These are phyloP conservation scores for Malassezia japonica DNA, from an alignment of 1,284 basidiomycete species.

Conservation along the genomic window DNA sequence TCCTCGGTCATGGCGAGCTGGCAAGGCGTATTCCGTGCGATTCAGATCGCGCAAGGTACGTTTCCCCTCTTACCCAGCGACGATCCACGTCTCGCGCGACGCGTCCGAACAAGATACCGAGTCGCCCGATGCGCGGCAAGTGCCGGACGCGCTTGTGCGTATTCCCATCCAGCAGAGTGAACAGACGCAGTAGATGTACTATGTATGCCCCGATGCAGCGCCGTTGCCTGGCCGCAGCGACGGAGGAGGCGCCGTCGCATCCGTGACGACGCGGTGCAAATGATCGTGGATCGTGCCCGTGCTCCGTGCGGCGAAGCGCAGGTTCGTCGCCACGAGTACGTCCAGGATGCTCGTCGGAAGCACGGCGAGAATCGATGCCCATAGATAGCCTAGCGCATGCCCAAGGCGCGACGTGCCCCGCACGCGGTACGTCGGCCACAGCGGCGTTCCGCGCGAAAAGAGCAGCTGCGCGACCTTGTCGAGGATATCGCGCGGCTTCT, in stretches of 20 bases:
- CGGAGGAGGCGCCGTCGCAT: not conserved
- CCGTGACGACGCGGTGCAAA: not conserved
- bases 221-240: not conserved
- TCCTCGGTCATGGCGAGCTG: conserved; percentile 39
- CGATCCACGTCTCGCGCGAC: not conserved
- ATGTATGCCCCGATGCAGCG: not conserved
- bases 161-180: conserved; percentile 4
- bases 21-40: conserved; percentile 45
- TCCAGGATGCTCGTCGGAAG: not conserved
- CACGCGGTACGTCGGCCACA: not conserved
- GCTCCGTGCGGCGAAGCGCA: not conserved
- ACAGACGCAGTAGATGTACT: not conserved
- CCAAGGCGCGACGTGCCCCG: not conserved
- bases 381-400: not conserved
- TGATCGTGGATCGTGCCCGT: not conserved
- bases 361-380: not conserved
- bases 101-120: too few species aligned
- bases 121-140: not conserved
- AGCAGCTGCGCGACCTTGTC: not conserved
- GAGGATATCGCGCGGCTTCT: not conserved
- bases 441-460: not conserved
- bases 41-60: conserved; percentile 40
- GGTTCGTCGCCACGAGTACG: not conserved
- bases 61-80: not conserved
- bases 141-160: conserved; percentile 16